Base-by-base conservation (phyloP, 2,329 filamentous ascomycete species). In the Corinectria fuckeliana region DNA sequence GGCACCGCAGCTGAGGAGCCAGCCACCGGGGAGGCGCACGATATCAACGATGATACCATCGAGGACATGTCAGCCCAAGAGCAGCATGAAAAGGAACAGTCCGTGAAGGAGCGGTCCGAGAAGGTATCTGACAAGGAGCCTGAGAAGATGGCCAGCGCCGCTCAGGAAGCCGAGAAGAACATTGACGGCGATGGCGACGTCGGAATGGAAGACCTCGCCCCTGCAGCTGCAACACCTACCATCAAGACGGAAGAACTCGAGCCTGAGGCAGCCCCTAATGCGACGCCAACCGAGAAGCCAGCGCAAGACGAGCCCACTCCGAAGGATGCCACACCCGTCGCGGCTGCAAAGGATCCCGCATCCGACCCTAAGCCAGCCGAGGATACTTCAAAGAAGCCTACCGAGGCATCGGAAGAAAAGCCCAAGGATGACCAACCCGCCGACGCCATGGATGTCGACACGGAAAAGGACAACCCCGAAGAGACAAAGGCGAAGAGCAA, bases 101-200 rank as follows among this genome's bases (percentile, higher is more conserved):
- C 54, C 32, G 62, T 74, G 34, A 72, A 71, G 71, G 20, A 66
- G 75, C n/a, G 64, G 70, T 7, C 80, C 44, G 78, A 80, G 57
- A 74, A 75, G 28, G 78, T 80, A 38, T 62, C 69, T 13, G 11
- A 72, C 7, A 73, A 78, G 5, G 63, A 68, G 5, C 61, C 65
- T 13, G 62, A 62, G 32, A 68, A 71, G 38, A 68, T 59, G 2
- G 61, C 63, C 2, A 48, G 67, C 5, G 28, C 47, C 20, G 23
- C 58, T 41, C 69, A 66, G 41, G 58, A 64, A 21, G 18, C 62
- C 7, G 59, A 69, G 18, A 48, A 47, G 66, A 64, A 45, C 4
- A 76, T 78, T 4, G 82, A 85, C 26, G 72, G 71, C 2, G 82
- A 84, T 56, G 82, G 82, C 11, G 81, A 85, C 65, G 75, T 85